phyloP scores from a whole-genome alignment of 139 green algal species.

The Parachlorella kessleri region DNA sequence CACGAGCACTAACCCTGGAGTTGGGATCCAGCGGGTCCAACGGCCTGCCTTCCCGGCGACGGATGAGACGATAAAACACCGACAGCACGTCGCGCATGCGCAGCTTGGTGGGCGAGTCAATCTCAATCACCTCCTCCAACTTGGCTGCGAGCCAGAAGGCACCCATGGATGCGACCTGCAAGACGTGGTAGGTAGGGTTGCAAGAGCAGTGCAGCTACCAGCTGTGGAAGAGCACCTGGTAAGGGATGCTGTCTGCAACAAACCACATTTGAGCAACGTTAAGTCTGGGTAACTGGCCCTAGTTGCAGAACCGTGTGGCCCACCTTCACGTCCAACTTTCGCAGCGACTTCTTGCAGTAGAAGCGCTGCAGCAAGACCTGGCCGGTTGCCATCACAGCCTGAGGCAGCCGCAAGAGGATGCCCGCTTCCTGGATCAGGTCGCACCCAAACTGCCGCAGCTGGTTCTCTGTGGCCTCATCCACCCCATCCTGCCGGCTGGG shows the following conservation, averaged over 20 bases:
- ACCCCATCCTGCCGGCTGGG: constrained; percentile 79
- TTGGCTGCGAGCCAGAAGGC: constrained; percentile 84
- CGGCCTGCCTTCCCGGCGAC: constrained; percentile 49
- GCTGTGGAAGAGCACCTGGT: no score
- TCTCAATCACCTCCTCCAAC: constrained; percentile 83
- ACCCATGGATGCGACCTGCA: constrained; percentile 70
- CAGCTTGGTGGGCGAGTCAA: constrained; percentile 21
- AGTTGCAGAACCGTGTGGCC: not conserved
- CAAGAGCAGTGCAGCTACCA: no score
- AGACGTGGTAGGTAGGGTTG: no score
- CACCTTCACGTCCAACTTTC: constrained; percentile 84
- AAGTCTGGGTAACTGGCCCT: no score
- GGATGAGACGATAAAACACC: constrained; percentile 77
- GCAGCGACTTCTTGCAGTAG: constrained; percentile 91
- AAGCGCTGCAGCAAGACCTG: constrained; percentile 95
- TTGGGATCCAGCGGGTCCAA: constrained; percentile 64
- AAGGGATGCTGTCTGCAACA: no score
- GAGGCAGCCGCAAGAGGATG: constrained; percentile 73
- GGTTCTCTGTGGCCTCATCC: constrained; percentile 66
- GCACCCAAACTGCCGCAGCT: constrained; percentile 78
- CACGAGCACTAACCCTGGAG: constrained; percentile 64
- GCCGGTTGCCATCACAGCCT: constrained; percentile 85
- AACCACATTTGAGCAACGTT: no score
- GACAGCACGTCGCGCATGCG: constrained; percentile 67
- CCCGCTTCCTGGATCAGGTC: constrained; percentile 72